Conservation (phyloP, 1,139 yeast genomes). For the Diutina sp. region DNA sequence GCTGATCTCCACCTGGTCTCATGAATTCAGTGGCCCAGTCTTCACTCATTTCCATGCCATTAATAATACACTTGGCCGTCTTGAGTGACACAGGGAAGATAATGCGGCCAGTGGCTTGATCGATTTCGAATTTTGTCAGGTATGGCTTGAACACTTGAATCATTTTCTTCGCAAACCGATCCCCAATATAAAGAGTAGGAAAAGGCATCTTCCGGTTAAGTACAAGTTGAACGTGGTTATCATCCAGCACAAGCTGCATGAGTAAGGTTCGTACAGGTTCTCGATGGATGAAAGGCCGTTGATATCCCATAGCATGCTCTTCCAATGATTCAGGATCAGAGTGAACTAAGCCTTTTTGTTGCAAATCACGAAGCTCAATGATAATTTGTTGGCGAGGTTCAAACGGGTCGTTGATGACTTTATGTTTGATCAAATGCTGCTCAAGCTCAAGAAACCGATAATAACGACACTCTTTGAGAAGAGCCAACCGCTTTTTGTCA, state of each 20-base stretch:
- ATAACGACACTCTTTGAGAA: conserved; percentile 61
- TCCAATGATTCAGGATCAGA: background rate
- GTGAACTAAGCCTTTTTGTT: background rate
- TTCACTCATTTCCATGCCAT: conserved; percentile 23
- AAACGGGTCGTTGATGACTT: conserved; percentile 33
- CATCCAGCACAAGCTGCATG: conserved; percentile 35
- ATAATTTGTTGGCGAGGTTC: conserved; percentile 40
- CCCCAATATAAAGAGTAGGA: conserved; percentile 15
- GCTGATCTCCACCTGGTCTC: background rate
- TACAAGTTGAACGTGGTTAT: conserved; percentile 11
- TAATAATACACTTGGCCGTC: conserved; percentile 19
- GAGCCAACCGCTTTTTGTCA: conserved; percentile 41
- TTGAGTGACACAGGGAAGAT: conserved; percentile 15
- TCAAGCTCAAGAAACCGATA: conserved; percentile 67
- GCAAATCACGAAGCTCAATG: conserved; percentile 11
- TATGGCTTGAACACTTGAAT: conserved; percentile 15
- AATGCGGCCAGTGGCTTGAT: conserved; percentile 10
- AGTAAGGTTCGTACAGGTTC: conserved; percentile 34
- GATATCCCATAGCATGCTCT: conserved; percentile 19
- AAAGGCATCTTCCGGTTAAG: conserved; percentile 16
- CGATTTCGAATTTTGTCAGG: conserved; percentile 12
- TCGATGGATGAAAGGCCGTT: conserved; percentile 40
- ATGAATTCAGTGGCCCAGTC: conserved; percentile 22
- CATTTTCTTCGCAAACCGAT: conserved; percentile 14
- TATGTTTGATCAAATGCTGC: conserved; percentile 48